Base-by-base conservation (phyloP, 2,329 filamentous ascomycete genomes). In the Didymella exigua region DNA sequence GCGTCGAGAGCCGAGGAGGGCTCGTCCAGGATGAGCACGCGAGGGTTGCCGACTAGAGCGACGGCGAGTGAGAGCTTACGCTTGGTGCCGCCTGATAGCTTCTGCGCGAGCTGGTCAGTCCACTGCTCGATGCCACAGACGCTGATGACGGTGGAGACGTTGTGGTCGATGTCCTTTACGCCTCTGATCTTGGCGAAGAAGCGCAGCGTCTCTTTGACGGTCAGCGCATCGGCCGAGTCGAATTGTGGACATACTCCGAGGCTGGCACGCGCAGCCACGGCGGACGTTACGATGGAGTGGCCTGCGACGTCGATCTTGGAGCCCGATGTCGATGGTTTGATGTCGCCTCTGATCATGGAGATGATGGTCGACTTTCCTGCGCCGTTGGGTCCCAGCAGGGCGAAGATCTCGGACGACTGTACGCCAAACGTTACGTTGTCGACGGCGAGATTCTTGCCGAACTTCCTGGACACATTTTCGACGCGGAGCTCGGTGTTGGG, bases 361-460 rank as follows among this genome's bases (percentile, higher is more conserved):
- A 96, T 96, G 0, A 89, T 95, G 0, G 92, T 96, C 0, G 87
- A 91, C 68, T 96, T 96, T 45, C 93, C 93, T 0, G 92, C 93
- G 18, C 92, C 92, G 69, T 96, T 96, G 9, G 92, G 92, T 0
- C 93, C 93, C 0, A 97, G 82, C 0, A 97, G 81, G 0, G 91
- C 91, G 75, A 96, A 96, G 1, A 96, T 89, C 70, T 96, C 89
- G 42, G 89, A 88, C 21, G 84, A 84, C 24, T 84, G 82, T 29
- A 96, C 87, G 19, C 88, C 88, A 67, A 96, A 96, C 0, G 88
- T 90, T 36, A 95, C 83, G 63, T 96, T 89, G 61, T 96, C 87
- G 8, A 96, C 91, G 1, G 90, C 92, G 0, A 63, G 42, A 24
- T 64, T 62, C 21, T 59, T 58, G 10, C 86, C 84, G 64, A 96